Conservation (phyloP, 495 filamentous ascomycete species). For the Neurospora sp. region DNA sequence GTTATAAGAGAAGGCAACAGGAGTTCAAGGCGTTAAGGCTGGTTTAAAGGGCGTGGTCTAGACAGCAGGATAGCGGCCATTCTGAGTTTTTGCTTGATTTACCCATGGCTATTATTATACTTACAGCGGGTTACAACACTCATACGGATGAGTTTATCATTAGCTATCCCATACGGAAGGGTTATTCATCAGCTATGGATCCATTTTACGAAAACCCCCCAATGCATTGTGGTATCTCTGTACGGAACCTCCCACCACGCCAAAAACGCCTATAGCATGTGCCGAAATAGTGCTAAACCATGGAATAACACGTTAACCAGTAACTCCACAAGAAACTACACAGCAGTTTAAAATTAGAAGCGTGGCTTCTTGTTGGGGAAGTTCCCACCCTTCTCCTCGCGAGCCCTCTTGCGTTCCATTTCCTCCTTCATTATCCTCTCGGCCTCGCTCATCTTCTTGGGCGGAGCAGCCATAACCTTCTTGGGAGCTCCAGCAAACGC, state of each 20-base stretch:
- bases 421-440: conserved; percentile 88
- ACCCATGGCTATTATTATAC: background rate
- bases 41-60: background rate
- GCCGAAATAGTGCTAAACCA: background rate
- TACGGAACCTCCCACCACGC: background rate
- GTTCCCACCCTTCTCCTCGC: conserved; percentile 29
- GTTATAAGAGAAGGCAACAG: background rate
- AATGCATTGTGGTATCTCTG: background rate
- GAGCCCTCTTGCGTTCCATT: conserved; percentile 57
- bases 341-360: conserved; percentile 10
- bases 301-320: background rate
- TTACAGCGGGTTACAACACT: background rate
- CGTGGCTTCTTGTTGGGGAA: conserved; percentile 30
- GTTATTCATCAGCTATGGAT: background rate
- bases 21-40: background rate
- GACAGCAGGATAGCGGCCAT: background rate
- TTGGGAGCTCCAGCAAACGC: conserved; percentile 47
- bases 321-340: background rate
- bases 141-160: background rate
- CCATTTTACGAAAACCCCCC: background rate
- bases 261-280: background rate
- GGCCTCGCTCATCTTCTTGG: conserved; percentile 78
- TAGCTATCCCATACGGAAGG: background rate
- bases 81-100: background rate
- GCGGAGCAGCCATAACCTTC: conserved; percentile 47